Conservation (phyloP, 805 yeast species). For the Candida adriatica region DNA sequence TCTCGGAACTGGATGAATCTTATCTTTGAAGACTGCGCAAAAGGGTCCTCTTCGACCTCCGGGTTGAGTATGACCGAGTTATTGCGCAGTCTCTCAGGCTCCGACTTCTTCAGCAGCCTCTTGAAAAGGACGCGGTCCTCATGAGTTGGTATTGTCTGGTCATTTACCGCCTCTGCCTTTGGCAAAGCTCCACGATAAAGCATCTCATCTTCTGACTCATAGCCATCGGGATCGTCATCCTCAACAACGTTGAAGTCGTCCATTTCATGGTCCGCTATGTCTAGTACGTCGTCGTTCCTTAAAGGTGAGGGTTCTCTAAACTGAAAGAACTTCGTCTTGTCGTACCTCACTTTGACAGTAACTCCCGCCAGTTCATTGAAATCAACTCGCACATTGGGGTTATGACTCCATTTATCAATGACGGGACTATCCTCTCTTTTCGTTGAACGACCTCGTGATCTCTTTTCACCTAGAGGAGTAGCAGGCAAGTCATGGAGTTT, state of each 20-base stretch:
- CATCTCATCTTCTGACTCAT: conserved; percentile 38
- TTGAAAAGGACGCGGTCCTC: conserved; percentile 46
- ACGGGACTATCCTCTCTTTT: not conserved
- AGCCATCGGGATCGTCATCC: conserved; percentile 9
- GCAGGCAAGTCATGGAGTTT: too few species aligned
- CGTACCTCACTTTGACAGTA: conserved; percentile 11
- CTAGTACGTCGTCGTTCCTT: conserved; percentile 11
- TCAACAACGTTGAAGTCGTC: conserved; percentile 22
- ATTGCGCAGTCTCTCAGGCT: conserved; percentile 29
- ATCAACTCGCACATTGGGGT: conserved; percentile 14
- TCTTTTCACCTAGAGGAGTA: not conserved
- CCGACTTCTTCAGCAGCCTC: conserved; percentile 32
- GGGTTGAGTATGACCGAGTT: conserved; percentile 27
- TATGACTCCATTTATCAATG: not conserved
- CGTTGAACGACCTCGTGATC: not conserved
- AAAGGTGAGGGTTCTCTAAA: conserved; percentile 23
- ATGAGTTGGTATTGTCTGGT: conserved; percentile 51
- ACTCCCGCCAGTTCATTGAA: conserved; percentile 1
- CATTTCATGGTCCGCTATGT: conserved; percentile 18
- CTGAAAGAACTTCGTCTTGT: conserved; percentile 22
- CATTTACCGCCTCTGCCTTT: conserved; percentile 52
- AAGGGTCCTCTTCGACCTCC: conserved; percentile 4
- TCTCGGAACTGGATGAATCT: conserved; percentile 62
- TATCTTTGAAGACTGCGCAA: conserved; percentile 16
- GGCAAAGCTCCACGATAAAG: conserved; percentile 65